phyloP scores from a whole-genome alignment of 495 filamentous ascomycete species.

The Penicillium argentinense region DNA sequence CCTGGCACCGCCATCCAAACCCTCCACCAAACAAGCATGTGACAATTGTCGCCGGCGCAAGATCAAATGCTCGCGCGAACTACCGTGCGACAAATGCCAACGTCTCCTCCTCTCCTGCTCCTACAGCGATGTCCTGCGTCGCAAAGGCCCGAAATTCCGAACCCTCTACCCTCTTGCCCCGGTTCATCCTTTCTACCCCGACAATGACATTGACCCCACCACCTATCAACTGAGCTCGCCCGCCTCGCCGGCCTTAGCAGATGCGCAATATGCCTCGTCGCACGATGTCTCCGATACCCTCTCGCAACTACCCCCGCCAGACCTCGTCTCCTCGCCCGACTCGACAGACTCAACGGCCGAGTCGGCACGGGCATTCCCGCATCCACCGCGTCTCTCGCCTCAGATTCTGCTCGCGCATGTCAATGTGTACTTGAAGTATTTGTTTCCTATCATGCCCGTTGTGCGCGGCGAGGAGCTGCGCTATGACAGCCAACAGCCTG shows the following conservation, averaged over 20 bases:
- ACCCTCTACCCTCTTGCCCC: conserved; percentile 46
- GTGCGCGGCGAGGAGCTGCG: conserved; percentile 68
- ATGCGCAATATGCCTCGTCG: conserved; percentile 24
- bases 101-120: conserved; percentile 45
- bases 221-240: conserved; percentile 31
- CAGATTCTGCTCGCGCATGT: conserved; percentile 43
- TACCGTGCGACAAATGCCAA: conserved; percentile 47
- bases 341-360: conserved; percentile 38
- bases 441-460: conserved; percentile 84
- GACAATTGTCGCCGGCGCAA: conserved; percentile 49
- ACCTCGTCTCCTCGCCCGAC: conserved; percentile 43
- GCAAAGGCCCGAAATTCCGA: conserved; percentile 48
- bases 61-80: conserved; percentile 45
- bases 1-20: conserved; percentile 23
- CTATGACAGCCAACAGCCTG: conserved; percentile 61
- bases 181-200: conserved; percentile 31
- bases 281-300: conserved; percentile 30
- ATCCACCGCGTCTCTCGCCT: conserved; percentile 30
- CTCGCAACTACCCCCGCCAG: conserved; percentile 29
- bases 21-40: conserved; percentile 41
- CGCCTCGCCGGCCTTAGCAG: conserved; percentile 30
- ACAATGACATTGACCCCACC: conserved; percentile 25
- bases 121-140: conserved; percentile 44
- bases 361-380: conserved; percentile 20
- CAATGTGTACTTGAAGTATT: conserved; percentile 52